Percentiles rank a stretch among this genome's conserved stretches.
Evolutionary conservation across 176 grass and related monocot genomes (phyloP).

Genomic region (Cenchrus fungigraminus): DNA sequence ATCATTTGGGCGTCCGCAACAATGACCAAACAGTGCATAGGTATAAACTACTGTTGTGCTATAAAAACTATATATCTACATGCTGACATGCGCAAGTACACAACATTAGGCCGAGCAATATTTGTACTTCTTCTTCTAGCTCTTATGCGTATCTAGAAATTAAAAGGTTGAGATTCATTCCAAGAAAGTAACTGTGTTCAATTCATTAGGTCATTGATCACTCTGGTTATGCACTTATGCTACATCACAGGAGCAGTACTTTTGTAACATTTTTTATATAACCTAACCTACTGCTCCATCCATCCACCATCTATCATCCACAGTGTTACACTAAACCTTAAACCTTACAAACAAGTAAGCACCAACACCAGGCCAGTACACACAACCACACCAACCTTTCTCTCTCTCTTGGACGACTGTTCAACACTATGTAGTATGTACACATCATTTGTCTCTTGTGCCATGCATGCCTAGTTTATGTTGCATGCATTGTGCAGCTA

Average conservation of each 20-base stretch:
- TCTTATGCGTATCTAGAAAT: no score
- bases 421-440: slow-evolving; percentile 31
- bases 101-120: background rate
- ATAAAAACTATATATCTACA: background rate
- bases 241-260: slow-evolving; percentile 2
- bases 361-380: background rate
- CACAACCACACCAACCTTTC: background rate
- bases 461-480: slow-evolving; percentile 50
- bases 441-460: slow-evolving; percentile 45
- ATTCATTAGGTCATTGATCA: background rate
- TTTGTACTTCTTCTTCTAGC: background rate
- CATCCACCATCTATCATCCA: slow-evolving; percentile 16
- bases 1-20: background rate
- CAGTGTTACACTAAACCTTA: slow-evolving; percentile 39
- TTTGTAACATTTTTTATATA: slow-evolving; percentile 7
- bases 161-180: background rate
- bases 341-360: slow-evolving; percentile 40
- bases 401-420: slow-evolving; percentile 9
- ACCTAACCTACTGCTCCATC: background rate
- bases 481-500: slow-evolving; percentile 41
- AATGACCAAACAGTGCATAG: background rate
- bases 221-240: background rate
- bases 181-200: background rate
- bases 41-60: background rate
- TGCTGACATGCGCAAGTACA: background rate